phyloP scores from a whole-genome alignment of 768 basidiomycete genomes.

The Kwoniella europaea region DNA sequence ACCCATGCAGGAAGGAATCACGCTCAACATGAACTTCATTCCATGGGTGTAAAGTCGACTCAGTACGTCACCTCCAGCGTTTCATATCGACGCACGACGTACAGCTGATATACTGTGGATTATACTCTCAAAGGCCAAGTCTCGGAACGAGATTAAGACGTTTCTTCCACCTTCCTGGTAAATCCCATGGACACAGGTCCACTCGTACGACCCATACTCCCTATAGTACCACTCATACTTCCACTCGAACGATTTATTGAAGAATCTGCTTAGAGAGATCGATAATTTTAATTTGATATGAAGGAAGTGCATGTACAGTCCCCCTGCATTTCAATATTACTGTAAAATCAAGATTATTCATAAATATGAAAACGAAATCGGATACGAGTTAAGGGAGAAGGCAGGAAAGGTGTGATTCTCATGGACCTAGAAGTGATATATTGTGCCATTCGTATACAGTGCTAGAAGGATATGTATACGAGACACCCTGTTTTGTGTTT shows the following conservation, averaged over 20 bases:
- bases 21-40: conserved; percentile 27
- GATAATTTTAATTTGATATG: background rate
- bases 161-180: conserved; percentile 32
- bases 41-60: conserved; percentile 33
- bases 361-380: too few species aligned
- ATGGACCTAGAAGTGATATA: too few species aligned
- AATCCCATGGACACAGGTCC: conserved; percentile 23
- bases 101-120: background rate
- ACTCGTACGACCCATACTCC: conserved; percentile 15
- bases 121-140: conserved; percentile 16
- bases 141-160: conserved; percentile 35
- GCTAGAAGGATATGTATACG: too few species aligned
- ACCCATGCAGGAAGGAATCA: conserved; percentile 30
- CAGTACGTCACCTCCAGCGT: conserved; percentile 16
- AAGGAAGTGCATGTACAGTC: background rate
- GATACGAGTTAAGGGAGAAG: too few species aligned
- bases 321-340: too few species aligned
- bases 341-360: too few species aligned
- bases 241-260: conserved; percentile 3
- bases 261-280: background rate
- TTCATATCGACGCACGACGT: too few species aligned
- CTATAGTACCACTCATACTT: conserved; percentile 1
- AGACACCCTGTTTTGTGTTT: too few species aligned
- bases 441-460: too few species aligned
- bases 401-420: too few species aligned